Evolutionary conservation across 768 basidiomycete species (phyloP), one percentile per base, ranked within the genome.

Genomic region (Suillus clintonianus): DNA sequence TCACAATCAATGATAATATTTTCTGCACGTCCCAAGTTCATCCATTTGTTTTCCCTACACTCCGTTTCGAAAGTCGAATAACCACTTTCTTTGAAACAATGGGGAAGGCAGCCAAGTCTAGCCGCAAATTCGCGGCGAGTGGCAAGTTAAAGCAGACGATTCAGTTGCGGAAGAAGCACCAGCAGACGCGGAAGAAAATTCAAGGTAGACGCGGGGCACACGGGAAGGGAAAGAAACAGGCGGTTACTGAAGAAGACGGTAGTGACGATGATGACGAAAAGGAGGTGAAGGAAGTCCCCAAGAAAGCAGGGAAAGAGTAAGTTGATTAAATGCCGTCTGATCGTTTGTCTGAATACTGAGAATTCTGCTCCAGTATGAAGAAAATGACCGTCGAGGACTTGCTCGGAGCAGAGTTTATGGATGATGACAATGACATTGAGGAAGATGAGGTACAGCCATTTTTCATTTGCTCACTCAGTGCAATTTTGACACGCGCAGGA

Each of bases 71-170:
- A 32, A 32, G 30, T 32, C 19, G 30, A n/a, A 36, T 14, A 36
- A 32, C 24, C 42, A 13, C 41, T 57, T 42, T 39, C 15, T 11
- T 62, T 60, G 13, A 60, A 39, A 42, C 15, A 37, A 85, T 86
- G 85, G 84, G 77, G 30, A 94, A 91, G 68, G 85, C 88, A 22
- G 78, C 85, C 43, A 96, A 96, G 77, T 86, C 92, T 0, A 90
- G 91, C 13, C 88, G 89, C 72, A 95, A 96, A 78, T 96, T 96
- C 69, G 91, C 89, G 10, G 82, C 92, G 4, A 94, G 91, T 63
- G 96, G 96, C 1, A 89, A 91, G 71, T 86, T 99, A 60, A 93
- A 94, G 72, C 90, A 92, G 67, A 86, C 88, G 22, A 97, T 99
- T 58, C 84, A 93, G 69, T 84, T 88, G 6, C 83, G 96, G n/a